Percentiles rank a stretch among this genome's conserved stretches.
Evolutionary conservation across 257 asterid genomes (phyloP).

Genomic region (Osmanthus fragrans): DNA sequence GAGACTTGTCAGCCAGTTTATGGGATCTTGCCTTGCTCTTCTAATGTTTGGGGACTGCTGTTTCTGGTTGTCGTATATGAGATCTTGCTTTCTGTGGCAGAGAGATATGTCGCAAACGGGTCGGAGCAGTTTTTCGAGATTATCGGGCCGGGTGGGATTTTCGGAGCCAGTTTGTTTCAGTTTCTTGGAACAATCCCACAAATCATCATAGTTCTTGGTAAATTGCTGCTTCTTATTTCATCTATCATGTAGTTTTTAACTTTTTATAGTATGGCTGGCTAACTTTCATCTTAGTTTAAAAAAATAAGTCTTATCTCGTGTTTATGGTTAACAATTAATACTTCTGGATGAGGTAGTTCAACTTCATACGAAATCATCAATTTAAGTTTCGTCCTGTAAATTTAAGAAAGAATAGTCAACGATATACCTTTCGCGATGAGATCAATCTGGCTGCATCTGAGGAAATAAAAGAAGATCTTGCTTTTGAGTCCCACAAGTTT

Average conservation of each 20-base stretch:
- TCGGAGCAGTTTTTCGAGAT: conserved; percentile 51
- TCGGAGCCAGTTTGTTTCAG: conserved; percentile 66
- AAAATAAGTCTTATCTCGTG: too few species aligned
- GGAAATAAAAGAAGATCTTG: too few species aligned
- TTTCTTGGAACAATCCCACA: conserved; percentile 62
- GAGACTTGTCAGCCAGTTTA: conserved; percentile 51
- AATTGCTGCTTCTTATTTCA: neutral
- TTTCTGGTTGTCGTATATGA: conserved; percentile 54
- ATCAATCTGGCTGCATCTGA: too few species aligned
- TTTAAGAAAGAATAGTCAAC: too few species aligned
- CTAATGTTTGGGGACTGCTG: conserved; percentile 51
- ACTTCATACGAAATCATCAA: too few species aligned
- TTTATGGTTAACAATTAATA: too few species aligned
- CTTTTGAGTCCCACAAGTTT: too few species aligned
- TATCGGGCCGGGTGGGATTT: conserved; percentile 51
- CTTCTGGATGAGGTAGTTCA: too few species aligned
- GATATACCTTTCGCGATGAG: too few species aligned
- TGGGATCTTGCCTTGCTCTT: conserved; percentile 65
- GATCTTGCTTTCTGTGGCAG: conserved; percentile 43
- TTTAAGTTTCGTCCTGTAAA: too few species aligned
- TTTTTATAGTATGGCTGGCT: neutral
- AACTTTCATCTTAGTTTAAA: too few species aligned
- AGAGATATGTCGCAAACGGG: conserved; percentile 49
- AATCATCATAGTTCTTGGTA: conserved; percentile 54
- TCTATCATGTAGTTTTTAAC: neutral